A percentile compares a stretch with the other conserved stretches of the same genome.
These are phyloP conservation scores for Mucor indicus DNA, from an alignment of 371 early-diverging fungal species.

Conservation along the genomic window DNA sequence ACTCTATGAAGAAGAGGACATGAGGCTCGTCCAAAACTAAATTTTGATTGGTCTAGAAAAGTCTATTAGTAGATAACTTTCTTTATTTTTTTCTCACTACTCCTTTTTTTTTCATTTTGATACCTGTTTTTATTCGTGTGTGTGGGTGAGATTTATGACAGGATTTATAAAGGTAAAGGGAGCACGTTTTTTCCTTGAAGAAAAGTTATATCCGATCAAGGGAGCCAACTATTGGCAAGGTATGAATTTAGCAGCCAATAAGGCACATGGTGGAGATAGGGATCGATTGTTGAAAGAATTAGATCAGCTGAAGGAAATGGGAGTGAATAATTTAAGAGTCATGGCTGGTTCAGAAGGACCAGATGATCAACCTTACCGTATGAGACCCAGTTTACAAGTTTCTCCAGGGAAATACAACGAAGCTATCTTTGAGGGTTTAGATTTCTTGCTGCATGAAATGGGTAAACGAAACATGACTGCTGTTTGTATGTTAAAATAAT, in stretches of 20 bases:
- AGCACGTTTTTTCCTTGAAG: constrained; percentile 22
- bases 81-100: no score
- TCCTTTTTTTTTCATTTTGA: no score
- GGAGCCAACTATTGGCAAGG: constrained; percentile 78
- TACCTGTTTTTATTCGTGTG: no score
- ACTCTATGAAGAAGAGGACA: no score
- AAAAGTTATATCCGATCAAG: constrained; percentile 30
- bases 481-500: no score
- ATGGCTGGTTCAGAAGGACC: constrained; percentile 69
- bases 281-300: constrained; percentile 51
- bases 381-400: constrained; percentile 59
- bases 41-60: no score
- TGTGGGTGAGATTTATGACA: no score
- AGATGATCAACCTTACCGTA: constrained; percentile 56
- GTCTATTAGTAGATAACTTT: no score
- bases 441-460: constrained; percentile 50
- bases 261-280: constrained; percentile 45
- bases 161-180: constrained; percentile 25
- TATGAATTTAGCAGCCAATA: constrained; percentile 58
- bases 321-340: constrained; percentile 62
- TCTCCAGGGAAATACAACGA: constrained; percentile 51
- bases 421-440: constrained; percentile 26
- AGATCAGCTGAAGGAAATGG: constrained; percentile 36
- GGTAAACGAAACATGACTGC: constrained; percentile 51
- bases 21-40: no score